These are phyloP conservation scores for Fragilaria crotonensis DNA, from an alignment of 108 stramenopile species.

Conservation along the genomic window DNA sequence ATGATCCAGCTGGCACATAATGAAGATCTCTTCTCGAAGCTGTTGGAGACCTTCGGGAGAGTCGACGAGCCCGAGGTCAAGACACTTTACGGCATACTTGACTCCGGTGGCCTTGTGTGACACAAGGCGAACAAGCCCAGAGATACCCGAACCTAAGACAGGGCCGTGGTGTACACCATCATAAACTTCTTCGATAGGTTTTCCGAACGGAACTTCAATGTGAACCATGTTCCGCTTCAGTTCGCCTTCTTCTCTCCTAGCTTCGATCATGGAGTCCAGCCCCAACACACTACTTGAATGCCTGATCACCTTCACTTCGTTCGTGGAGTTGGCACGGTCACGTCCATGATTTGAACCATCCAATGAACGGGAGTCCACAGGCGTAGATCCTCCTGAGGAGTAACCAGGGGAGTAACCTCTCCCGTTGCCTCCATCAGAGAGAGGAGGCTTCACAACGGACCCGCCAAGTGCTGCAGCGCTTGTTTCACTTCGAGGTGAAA, in stretches of 20 bases:
- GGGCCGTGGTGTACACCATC: conserved; percentile 74
- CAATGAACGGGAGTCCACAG: no score
- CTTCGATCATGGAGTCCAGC: conserved; percentile 42
- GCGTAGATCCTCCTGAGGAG: no score
- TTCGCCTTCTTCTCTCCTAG: conserved; percentile 32
- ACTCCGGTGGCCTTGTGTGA: conserved; percentile 52
- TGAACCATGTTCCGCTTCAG: conserved; percentile 56
- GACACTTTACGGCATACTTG: conserved; percentile 68
- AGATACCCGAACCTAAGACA: conserved; percentile 69
- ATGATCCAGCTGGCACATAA: conserved; percentile 84
- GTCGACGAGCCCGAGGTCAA: conserved; percentile 65
- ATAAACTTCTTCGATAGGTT: conserved; percentile 83
- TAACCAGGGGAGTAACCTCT: no score
- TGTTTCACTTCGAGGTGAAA: no score
- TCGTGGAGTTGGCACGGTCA: no score
- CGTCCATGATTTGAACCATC: no score
- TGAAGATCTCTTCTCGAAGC: conserved; percentile 75
- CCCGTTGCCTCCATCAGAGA: no score
- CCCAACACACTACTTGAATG: conserved; percentile 46
- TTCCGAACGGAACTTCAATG: conserved; percentile 81
- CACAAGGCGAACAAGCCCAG: conserved; percentile 65
- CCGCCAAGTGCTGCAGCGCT: no score
- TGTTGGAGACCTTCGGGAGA: conserved; percentile 60
- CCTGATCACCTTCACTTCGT: neutral
- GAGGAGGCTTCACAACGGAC: no score